These are phyloP conservation scores for Neonectria magnoliae DNA, from an alignment of 2,329 filamentous ascomycete genomes.

Conservation along the genomic window DNA sequence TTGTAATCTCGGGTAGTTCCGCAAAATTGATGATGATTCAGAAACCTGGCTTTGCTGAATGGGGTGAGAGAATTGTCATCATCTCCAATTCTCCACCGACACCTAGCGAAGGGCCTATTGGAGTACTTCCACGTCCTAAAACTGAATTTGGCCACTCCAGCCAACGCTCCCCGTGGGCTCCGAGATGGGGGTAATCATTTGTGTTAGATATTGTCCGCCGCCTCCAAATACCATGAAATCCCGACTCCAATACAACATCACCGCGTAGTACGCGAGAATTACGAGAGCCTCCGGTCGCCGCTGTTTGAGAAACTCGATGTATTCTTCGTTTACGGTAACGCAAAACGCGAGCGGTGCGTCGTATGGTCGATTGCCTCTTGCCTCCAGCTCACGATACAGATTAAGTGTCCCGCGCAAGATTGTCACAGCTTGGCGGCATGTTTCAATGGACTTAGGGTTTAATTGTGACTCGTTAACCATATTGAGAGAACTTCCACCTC, in stretches of 20 bases:
- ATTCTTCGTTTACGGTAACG: neutral
- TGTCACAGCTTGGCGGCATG: neutral
- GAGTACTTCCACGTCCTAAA: neutral
- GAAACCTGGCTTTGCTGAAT: neutral
- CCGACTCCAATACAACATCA: conserved; percentile 8
- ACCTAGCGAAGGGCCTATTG: neutral
- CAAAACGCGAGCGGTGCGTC: conserved; percentile 6
- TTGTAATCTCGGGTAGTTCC: neutral
- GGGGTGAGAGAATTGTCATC: conserved; percentile 7
- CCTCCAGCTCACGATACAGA: neutral
- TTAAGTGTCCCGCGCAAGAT: neutral
- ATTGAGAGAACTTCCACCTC: neutral
- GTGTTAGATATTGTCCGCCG: conserved; percentile 8
- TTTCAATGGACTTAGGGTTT: neutral
- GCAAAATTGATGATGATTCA: conserved; percentile 1
- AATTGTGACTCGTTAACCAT: neutral
- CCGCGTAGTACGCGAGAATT: conserved; percentile 15
- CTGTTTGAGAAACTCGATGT: conserved; percentile 15
- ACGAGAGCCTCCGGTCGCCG: conserved; percentile 24
- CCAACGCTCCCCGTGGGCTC: conserved; percentile 2
- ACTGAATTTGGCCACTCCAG: conserved; percentile 8
- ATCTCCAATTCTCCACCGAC: neutral
- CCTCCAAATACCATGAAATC: conserved; percentile 5
- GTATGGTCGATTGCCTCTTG: neutral
- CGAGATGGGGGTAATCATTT: conserved; percentile 3